Evolutionary conservation across 495 filamentous ascomycete genomes (phyloP).

Genomic region (Hyaloscypha bicolor): DNA sequence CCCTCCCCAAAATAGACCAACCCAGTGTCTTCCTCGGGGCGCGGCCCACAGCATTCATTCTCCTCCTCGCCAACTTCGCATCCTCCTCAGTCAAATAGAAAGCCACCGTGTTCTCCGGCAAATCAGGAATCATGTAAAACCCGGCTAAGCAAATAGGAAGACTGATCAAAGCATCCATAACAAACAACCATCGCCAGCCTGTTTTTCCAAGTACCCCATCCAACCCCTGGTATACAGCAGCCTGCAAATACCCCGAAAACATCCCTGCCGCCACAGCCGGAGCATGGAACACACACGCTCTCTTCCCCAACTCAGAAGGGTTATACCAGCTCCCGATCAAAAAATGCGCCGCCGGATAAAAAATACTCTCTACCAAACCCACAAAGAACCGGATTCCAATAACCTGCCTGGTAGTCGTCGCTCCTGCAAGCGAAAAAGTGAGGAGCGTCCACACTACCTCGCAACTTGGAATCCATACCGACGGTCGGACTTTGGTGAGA

Average conservation of each 20-base stretch:
- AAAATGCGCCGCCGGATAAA: conserved; percentile 55
- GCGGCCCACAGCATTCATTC: conserved; percentile 46
- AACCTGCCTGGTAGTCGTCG: conserved; percentile 52
- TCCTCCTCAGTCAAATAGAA: conserved; percentile 49
- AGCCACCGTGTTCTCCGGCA: conserved; percentile 53
- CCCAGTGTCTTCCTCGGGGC: conserved; percentile 37
- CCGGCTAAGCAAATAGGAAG: conserved; percentile 60
- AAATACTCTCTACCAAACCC: conserved; percentile 56
- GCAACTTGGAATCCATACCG: conserved; percentile 61
- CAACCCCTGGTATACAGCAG: conserved; percentile 53
- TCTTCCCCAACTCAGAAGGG: conserved; percentile 62
- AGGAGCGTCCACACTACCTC: conserved; percentile 56
- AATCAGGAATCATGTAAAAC: conserved; percentile 60
- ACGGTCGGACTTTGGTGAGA: conserved; percentile 58
- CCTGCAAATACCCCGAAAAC: conserved; percentile 56
- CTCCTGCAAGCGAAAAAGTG: conserved; percentile 52
- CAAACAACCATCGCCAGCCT: conserved; percentile 70
- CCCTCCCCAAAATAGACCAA: conserved; percentile 41
- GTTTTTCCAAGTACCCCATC: conserved; percentile 51
- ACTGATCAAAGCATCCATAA: conserved; percentile 47
- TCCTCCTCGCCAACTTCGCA: conserved; percentile 35
- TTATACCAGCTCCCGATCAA: conserved; percentile 65
- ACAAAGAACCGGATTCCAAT: conserved; percentile 64
- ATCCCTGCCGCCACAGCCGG: conserved; percentile 52
- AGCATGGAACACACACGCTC: conserved; percentile 54